Base-by-base conservation (phyloP, 2,329 filamentous ascomycete species). In the Leptographium lundbergii region DNA sequence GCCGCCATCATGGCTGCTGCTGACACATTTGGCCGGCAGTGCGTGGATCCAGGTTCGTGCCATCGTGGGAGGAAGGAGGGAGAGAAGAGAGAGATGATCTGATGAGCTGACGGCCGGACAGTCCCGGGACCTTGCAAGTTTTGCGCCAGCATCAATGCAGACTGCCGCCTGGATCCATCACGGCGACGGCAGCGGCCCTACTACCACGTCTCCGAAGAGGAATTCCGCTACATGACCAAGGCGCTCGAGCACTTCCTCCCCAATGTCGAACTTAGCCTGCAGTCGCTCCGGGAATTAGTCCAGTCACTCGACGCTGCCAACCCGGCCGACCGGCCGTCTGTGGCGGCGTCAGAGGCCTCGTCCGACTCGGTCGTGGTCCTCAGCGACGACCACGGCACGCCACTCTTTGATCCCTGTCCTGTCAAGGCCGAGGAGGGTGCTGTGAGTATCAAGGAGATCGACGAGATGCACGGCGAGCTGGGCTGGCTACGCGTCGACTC, bases 151-250 rank as follows among this genome's bases (percentile, higher is more conserved):
- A 68, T 67, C 51, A 60, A 62, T 27, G 65, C 66, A 17, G 51
- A 57, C 17, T 68, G 66, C 59, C 65, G 66, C 45, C 61, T 68
- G 22, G 66, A 68, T 57, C 63, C 66, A 2, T 66, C 66, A 7
- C 64, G 66, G n/a, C 62, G 67, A 7, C 60, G 67, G n/a, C 67
- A 68, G 61, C 62, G 67, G 9, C 67, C 67, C 1, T 68, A 68
- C 57, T 68, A 68, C 52, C 66, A 67, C 53, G 66, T 68, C 32
- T 68, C 66, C 0, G 66, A 67, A 54, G 65, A 68, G 51, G 65
- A 67, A 57, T 67, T 67, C 52, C 65, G 66, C 17, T 67, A 66
- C 51, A 67, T 67, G 67, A 65, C 66, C 48, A 62, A 64, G 57
- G 66, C 65, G 6, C 56, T 68, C 5, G 66, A 67, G 60, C 65